Evolutionary conservation across 2,329 filamentous ascomycete species (phyloP), one percentile per base, ranked within the genome.

Genomic region (Exophiala lecanii-corni): DNA sequence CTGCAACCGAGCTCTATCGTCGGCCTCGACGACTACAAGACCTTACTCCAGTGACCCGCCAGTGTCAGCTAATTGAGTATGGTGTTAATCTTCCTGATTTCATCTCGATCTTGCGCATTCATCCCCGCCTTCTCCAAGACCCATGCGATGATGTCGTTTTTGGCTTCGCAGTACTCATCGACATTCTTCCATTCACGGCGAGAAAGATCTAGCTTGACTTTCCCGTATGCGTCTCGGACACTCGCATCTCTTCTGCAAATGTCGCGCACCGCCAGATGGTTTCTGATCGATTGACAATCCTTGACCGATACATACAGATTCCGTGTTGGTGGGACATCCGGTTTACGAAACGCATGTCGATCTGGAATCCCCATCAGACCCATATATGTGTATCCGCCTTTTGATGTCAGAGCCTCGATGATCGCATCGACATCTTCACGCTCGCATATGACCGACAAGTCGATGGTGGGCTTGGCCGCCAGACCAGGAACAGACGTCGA

Each of bases 251-350:
- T 23, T 3, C 58, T 47, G 15, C 69, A 54, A 2, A 62, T 57
- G 34, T 64, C 57, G n/a, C 64, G 60, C 16, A 69, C 34, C 28
- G 53, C 62, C 9, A 65, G 53, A 48, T 69, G 64, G 41, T 67
- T 68, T n/a, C 59, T 56, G 13, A 63, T 54, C 18, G 59, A 52
- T 7, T 57, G 40, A 19, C 59, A 58, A 2, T 59, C 61, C 9
- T 65, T 58, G 7, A 67, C 45, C 30, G 60, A 62, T 0, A 68
- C 51, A 49, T 67, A 69, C 3, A 64, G 55, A 45, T 67, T 67
- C 32, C 61, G 52, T 5, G 55, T 45, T 6, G 49, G 23, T 9
- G 40, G 23, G n/a, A 56, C 57, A 18, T 57, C 56, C 16, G 60
- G 60, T 35, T 63, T 55, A 32, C 59, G 56, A 16, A 67, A 55